phyloP scores from a whole-genome alignment of 2,329 filamentous ascomycete species.

The Ophiobolus disseminans region DNA sequence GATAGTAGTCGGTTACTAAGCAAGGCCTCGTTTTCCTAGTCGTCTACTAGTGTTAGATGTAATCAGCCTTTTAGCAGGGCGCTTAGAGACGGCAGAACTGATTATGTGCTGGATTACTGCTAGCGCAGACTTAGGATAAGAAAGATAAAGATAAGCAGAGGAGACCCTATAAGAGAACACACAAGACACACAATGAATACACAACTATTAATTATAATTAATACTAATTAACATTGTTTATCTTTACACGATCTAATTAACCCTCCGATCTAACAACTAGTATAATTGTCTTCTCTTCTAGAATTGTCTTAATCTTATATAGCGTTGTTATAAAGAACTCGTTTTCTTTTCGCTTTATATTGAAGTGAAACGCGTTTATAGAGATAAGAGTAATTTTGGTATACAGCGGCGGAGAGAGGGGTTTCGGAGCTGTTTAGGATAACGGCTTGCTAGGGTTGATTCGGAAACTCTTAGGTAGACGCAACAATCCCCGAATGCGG shows the following conservation, averaged over 20 bases:
- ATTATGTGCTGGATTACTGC: too few relatives aligned
- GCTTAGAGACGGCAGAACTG: not conserved
- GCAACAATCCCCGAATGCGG: not conserved
- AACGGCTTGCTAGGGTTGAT: not conserved
- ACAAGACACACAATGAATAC: too few relatives aligned
- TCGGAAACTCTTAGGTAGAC: not conserved
- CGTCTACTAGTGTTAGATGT: too few relatives aligned
- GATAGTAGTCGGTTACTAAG: not conserved
- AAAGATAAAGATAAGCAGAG: too few relatives aligned
- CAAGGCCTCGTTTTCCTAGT: not conserved
- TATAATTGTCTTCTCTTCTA: not conserved
- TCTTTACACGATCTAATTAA: not conserved
- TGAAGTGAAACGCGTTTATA: not conserved
- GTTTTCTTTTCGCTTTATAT: not conserved
- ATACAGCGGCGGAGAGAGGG: not conserved
- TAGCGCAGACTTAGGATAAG: too few relatives aligned
- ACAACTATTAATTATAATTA: too few relatives aligned
- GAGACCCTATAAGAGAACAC: too few relatives aligned
- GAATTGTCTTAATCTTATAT: not conserved
- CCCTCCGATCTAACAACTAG: not conserved
- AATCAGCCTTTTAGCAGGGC: not conserved
- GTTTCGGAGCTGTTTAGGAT: not conserved
- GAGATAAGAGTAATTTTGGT: not conserved
- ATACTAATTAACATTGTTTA: too few relatives aligned
- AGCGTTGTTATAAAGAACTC: conserved; percentile 1